A percentile compares a stretch with the other conserved stretches of the same genome.
These are phyloP conservation scores for Drechslerella dactyloides DNA, from an alignment of 2,329 filamentous ascomycete genomes.

Conservation along the genomic window DNA sequence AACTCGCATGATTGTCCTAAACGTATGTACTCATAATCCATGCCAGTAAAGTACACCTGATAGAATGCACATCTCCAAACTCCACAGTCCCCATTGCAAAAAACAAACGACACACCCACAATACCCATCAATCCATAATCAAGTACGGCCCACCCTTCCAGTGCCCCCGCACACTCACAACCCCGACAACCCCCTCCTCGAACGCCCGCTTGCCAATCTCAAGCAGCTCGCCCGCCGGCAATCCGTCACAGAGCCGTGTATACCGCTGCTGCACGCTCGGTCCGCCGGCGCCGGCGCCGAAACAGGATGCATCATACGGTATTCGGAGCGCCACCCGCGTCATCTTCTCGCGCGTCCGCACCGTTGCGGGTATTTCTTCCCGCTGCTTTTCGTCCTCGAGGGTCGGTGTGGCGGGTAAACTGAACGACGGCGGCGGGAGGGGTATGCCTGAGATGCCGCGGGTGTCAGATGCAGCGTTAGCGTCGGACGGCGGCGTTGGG, in stretches of 20 bases:
- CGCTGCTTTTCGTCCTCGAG: neutral
- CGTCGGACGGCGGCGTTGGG: slow-evolving; percentile 21
- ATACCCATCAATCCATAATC: slow-evolving; percentile 49
- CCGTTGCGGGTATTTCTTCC: neutral
- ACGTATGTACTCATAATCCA: too few relatives aligned
- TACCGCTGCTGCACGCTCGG: slow-evolving; percentile 37
- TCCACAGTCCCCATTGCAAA: too few relatives aligned
- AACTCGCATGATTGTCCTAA: too few relatives aligned
- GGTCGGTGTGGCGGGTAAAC: slow-evolving; percentile 2
- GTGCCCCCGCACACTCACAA: slow-evolving; percentile 31
- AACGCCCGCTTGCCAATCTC: slow-evolving; percentile 32
- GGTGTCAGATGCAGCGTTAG: neutral
- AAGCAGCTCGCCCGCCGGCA: slow-evolving; percentile 29
- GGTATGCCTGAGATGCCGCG: neutral
- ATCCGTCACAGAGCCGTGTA: slow-evolving; percentile 33
- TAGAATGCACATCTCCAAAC: too few relatives aligned
- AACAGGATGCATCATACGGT: slow-evolving; percentile 43
- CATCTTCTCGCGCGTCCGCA: slow-evolving; percentile 19
- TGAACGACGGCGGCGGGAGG: slow-evolving; percentile 29
- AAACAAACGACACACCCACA: slow-evolving; percentile 11
- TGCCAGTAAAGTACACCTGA: too few relatives aligned
- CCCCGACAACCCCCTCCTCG: slow-evolving; percentile 27
- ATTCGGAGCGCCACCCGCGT: slow-evolving; percentile 26
- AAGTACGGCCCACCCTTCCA: slow-evolving; percentile 44
- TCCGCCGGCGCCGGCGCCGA: slow-evolving; percentile 20